These are phyloP conservation scores for Epichloe elymi DNA, from an alignment of 2,329 filamentous ascomycete species.

Conservation along the genomic window DNA sequence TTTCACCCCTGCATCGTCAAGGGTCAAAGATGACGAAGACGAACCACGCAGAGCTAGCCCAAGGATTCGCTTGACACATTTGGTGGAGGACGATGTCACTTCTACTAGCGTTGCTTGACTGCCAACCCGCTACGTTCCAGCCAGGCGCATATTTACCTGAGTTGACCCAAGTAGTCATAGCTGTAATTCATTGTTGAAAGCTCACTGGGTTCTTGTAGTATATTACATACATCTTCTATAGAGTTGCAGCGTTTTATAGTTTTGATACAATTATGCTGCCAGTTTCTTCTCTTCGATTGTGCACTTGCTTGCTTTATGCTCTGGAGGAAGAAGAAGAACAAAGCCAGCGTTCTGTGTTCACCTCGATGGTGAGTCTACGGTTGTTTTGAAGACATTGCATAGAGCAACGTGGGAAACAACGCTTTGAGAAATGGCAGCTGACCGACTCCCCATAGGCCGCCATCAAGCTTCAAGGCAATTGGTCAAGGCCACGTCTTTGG, in stretches of 20 bases:
- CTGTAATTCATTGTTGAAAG: neutral
- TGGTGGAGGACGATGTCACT: constrained; percentile 3
- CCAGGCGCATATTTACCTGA: neutral
- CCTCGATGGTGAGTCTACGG: too few species aligned
- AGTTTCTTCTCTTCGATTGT: neutral
- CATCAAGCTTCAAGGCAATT: too few species aligned
- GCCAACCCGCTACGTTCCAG: neutral
- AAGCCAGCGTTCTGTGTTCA: too few species aligned
- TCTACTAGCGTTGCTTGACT: neutral
- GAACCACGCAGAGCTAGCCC: constrained; percentile 24
- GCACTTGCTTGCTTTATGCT: too few species aligned
- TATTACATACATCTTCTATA: neutral
- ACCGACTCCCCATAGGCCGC: too few species aligned
- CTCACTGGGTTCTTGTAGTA: neutral
- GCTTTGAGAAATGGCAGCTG: too few species aligned
- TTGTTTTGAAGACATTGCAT: too few species aligned
- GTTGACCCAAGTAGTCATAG: neutral
- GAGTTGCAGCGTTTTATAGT: neutral
- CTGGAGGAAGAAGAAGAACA: too few species aligned
- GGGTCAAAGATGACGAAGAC: constrained; percentile 34
- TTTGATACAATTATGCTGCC: neutral
- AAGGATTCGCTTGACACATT: constrained; percentile 11
- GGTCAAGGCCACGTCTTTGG: too few species aligned
- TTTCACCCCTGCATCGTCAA: constrained; percentile 33
- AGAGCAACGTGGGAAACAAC: too few species aligned